Evolutionary conservation across 2,329 filamentous ascomycete species (phyloP), one percentile per base, ranked within the genome.

Genomic region (Alternaria sp.): DNA sequence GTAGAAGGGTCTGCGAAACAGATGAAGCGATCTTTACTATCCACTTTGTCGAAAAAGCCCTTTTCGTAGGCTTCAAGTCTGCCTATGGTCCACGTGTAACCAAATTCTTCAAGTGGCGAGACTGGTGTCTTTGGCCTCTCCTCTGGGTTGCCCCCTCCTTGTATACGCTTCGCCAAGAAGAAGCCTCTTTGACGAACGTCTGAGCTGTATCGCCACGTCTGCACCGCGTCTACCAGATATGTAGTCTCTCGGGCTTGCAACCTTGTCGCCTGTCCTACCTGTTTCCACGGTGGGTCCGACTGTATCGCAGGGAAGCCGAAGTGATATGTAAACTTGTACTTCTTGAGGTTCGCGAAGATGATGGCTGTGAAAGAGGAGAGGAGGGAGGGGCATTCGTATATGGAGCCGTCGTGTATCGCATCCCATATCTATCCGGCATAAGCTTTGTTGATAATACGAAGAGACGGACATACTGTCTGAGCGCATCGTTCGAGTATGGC

Each of bases 311-410:
- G 95, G 72, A 96, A 99, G 5, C 90, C 94, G 78, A 98, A 98
- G 88, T 96, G 96, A 79, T 98, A 98, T n/a, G 90, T 92, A 75
- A 98, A 97, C 63, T 89, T 92, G 80, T 98, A 98, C 74, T 96
- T 97, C 78, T 99, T 99, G 33, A 99, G 85, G 74, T 99, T 94
- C 62, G 95, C 94, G 76, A 92, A 99, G 14, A 92, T 97, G 44
- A 98, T 87, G 58, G 96, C 88, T 26, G 91, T 85, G 77, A 97
- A 98, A 6, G 92, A 95, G 4, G 92, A 88, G 17, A 99, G 87
- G 2, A 98, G 85, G 4, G 94, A 97, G 2, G 95, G 95, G 50
- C 94, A 91, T 9, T 93, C 95, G 79, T 96, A 98, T 68, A 99
- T 97, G 39, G 92, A 96, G 57, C 93, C 94, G 79, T 99, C 95